These are phyloP conservation scores for Gnomoniopsis smithogilvyi DNA, from an alignment of 2,329 filamentous ascomycete genomes.

Conservation along the genomic window DNA sequence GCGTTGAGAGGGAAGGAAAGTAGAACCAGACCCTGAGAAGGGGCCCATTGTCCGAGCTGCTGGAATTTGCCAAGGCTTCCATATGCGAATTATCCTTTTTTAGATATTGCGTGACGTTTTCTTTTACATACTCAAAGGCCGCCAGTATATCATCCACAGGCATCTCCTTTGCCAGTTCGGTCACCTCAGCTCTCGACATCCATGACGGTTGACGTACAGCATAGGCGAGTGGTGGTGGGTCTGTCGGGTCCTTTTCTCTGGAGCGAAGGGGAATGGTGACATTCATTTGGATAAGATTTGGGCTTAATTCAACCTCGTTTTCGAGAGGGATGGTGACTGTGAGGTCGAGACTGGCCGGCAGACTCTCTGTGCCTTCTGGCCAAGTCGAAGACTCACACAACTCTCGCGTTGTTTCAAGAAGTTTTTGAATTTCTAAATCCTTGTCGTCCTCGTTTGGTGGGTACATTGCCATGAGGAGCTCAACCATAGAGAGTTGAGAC, in stretches of 20 bases:
- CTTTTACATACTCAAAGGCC: slow-evolving; percentile 13
- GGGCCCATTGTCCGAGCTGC: slow-evolving; percentile 14
- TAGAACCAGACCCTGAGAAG: slow-evolving; percentile 60
- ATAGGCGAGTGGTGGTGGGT: slow-evolving; percentile 9
- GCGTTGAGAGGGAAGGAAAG: slow-evolving; percentile 58
- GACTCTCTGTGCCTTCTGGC: neutral
- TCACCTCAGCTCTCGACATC: slow-evolving; percentile 16
- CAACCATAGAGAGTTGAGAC: slow-evolving; percentile 16
- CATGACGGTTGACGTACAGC: slow-evolving; percentile 10
- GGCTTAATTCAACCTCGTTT: neutral
- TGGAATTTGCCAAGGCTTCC: neutral
- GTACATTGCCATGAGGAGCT: slow-evolving; percentile 16
- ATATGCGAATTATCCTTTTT: neutral
- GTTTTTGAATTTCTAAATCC: neutral
- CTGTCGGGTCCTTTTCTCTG: neutral
- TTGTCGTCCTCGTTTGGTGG: neutral
- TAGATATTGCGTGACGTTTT: neutral
- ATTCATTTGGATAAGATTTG: slow-evolving; percentile 5
- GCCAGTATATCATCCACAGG: slow-evolving; percentile 10
- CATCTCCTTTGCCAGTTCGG: slow-evolving; percentile 7
- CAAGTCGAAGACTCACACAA: slow-evolving; percentile 10
- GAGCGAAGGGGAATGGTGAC: slow-evolving; percentile 8
- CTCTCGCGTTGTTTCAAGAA: neutral
- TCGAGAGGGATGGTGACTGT: slow-evolving; percentile 8
- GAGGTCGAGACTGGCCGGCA: slow-evolving; percentile 6